Evolutionary conservation across 176 grass and related monocot species (phyloP).

Genomic region (Dendrocalamus sinicus): DNA sequence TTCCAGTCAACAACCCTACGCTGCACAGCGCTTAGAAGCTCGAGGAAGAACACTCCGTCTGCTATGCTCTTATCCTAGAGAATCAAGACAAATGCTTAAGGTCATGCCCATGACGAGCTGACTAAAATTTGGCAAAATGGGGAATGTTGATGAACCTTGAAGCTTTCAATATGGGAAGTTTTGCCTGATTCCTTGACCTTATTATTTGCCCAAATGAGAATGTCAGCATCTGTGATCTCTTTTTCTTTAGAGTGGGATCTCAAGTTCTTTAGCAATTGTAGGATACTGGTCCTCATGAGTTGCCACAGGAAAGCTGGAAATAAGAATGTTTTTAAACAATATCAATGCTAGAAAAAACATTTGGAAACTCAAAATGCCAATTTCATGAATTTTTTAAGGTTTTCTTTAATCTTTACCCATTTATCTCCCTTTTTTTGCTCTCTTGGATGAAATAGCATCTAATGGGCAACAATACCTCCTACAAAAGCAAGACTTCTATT

Average conservation of each 20-base stretch:
- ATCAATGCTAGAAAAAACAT: neutral
- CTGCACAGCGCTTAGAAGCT: conserved; percentile 89
- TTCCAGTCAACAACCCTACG: conserved; percentile 78
- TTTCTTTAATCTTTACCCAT: neutral
- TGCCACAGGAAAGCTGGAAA: conserved; percentile 88
- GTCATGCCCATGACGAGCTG: neutral
- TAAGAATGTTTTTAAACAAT: neutral
- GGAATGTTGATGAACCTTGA: conserved; percentile 67
- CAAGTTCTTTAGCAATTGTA: conserved; percentile 90
- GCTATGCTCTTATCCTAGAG: conserved; percentile 80
- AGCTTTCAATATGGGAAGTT: conserved; percentile 82
- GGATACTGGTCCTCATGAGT: conserved; percentile 96
- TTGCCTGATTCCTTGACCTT: conserved; percentile 92
- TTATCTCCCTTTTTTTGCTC: neutral
- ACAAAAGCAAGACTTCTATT: neutral
- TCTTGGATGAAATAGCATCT: neutral
- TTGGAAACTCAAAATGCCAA: neutral
- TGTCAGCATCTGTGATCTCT: conserved; percentile 86
- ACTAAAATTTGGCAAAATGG: conserved; percentile 8
- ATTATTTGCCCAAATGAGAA: conserved; percentile 87
- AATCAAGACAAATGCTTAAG: neutral
- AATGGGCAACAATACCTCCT: neutral
- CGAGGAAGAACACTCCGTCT: conserved; percentile 81
- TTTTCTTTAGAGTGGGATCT: conserved; percentile 89
- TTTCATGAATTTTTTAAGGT: neutral